Conservation (phyloP, 306 rosid genomes). For the Argentina anserina region DNA sequence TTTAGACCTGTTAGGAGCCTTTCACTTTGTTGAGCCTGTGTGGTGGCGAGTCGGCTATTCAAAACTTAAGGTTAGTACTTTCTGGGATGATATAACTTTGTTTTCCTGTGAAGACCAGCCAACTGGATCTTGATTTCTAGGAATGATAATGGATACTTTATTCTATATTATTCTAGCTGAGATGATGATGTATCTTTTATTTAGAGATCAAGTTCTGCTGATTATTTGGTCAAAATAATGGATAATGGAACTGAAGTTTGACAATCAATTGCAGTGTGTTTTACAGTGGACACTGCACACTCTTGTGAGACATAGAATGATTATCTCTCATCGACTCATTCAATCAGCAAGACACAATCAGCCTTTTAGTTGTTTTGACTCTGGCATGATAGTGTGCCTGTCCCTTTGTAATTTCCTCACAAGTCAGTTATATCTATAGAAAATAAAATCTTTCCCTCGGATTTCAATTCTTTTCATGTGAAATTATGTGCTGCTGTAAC, state of each 20-base stretch:
- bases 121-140: not conserved
- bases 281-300: not conserved
- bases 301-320: not conserved
- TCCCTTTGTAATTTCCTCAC: not conserved
- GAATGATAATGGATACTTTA: not conserved
- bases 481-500: not conserved
- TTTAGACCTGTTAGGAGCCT: constrained; percentile 63
- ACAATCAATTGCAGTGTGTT: not conserved
- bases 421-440: not conserved
- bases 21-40: constrained; percentile 88
- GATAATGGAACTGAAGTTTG: not conserved
- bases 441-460: not conserved
- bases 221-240: not conserved
- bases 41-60: constrained; percentile 99
- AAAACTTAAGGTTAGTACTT: constrained; percentile 65
- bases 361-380: not conserved
- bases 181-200: not conserved
- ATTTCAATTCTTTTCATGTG: not conserved
- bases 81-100: not conserved
- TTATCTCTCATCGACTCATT: not conserved
- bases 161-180: too few relatives aligned
- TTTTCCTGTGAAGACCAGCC: constrained; percentile 1
- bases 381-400: not conserved
- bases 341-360: not conserved
- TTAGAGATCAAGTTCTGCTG: not conserved